Base-by-base conservation (phyloP, 345 rosid genomes). In the Linum usitatissimum region DNA sequence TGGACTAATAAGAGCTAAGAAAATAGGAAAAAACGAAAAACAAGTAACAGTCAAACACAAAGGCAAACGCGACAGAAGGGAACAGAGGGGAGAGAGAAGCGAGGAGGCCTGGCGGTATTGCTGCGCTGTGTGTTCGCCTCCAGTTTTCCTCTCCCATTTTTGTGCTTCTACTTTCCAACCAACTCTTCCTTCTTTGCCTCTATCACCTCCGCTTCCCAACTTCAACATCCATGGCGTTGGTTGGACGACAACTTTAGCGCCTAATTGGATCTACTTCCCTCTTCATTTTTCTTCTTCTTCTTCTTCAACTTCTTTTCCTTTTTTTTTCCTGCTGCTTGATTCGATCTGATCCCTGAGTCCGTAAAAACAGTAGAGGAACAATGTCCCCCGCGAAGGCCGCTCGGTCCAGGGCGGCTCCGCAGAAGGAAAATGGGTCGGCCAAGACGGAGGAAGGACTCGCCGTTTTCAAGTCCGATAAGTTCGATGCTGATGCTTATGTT, bases 401-500 rank as follows among this genome's bases (percentile, higher is more conserved):
- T 7, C 84, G 96, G 64, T 79, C 97, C 5, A 71, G 85, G 61
- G 78, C 75, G 5, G 69, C 84, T 23, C 77, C 90, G 64, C 73
- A 68, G 65, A 89, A 81, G 72, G 97, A 90, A 71, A 88, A 85
- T 73, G 97, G 91, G 10, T 3, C 28, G 53, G 71, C 70, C 10
- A 83, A 78, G 73, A 74, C 83, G 53, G 97, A 94, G 68, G 99
- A 90, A 81, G 96, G 93, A 21, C 79, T 94, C 61, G 75, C 64
- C 64, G 76, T 81, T 8, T 94, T 94, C 88, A 90, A 83, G 88
- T 83, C 99, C 60, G 97, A 90, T 45, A 83, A 71, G 75, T 94
- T 90, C 80, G 91, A 94, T 70, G 93, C 97, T 71, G 95, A 90
- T 39, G 79, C 84, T 65, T 94, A 77, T 76, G 87, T 94, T 58